Evolutionary conservation across 2,329 filamentous ascomycete species (phyloP).

Genomic region (Chalaropsis ovoidea): DNA sequence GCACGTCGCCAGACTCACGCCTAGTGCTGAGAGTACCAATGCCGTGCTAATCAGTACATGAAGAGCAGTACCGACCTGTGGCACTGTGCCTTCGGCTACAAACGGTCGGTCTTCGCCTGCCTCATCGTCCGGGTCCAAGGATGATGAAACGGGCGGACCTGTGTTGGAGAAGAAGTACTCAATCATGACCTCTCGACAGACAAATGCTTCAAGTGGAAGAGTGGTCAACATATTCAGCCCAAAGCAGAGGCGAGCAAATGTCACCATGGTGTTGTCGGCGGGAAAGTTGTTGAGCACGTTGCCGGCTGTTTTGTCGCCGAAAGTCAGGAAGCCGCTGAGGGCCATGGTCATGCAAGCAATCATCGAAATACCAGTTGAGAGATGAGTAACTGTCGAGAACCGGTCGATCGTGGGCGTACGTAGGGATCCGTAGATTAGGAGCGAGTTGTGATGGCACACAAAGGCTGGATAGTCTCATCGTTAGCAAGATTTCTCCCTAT

Average conservation of each 20-base stretch:
- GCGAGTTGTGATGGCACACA: constrained; percentile 82
- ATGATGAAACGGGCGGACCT: not conserved
- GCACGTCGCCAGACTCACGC: constrained; percentile 72
- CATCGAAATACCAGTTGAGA: constrained; percentile 81
- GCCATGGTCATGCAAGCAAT: constrained; percentile 85
- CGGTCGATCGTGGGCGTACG: constrained; percentile 91
- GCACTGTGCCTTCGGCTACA: constrained; percentile 24
- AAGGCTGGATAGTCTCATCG: constrained; percentile 39
- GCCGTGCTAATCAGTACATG: constrained; percentile 80
- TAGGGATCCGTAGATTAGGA: constrained; percentile 93
- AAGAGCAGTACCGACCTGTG: constrained; percentile 47
- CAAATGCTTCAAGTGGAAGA: constrained; percentile 89
- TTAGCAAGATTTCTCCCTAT: not conserved
- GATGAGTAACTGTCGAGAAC: constrained; percentile 87
- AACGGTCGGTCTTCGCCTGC: constrained; percentile 20
- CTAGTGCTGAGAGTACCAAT: constrained; percentile 69
- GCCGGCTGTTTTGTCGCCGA: constrained; percentile 81
- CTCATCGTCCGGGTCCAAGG: constrained; percentile 15
- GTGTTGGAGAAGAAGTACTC: constrained; percentile 57
- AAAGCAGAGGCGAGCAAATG: constrained; percentile 87
- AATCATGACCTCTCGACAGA: constrained; percentile 92
- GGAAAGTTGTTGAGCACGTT: constrained; percentile 99
- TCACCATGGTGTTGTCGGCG: constrained; percentile 81
- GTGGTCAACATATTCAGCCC: constrained; percentile 98
- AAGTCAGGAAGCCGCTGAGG: constrained; percentile 79